Percentiles rank a stretch among this genome's conserved stretches.
Conservation (phyloP, 2,329 filamentous ascomycete genomes). For the Plenodomus lindquistii region DNA sequence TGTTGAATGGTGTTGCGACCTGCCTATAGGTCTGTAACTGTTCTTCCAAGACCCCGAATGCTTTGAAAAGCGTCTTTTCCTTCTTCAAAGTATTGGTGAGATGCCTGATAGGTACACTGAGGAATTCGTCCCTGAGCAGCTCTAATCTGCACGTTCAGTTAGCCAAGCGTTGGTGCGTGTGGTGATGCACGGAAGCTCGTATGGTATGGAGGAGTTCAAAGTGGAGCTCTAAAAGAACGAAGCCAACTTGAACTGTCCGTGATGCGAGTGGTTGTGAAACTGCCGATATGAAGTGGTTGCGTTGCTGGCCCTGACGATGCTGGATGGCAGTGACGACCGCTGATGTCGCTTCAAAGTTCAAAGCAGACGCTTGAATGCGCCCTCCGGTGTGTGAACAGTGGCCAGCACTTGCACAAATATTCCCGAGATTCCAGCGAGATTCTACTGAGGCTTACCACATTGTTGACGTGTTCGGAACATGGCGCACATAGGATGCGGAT, state of each 20-base stretch:
- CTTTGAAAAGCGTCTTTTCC: slow-evolving; percentile 44
- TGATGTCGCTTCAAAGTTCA: slow-evolving; percentile 4
- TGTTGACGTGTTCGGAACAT: neutral
- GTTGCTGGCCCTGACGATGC: neutral
- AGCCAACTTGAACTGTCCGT: neutral
- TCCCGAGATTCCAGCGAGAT: neutral
- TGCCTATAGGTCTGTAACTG: slow-evolving; percentile 29
- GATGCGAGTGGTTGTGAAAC: neutral
- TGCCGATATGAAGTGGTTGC: neutral
- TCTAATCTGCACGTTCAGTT: slow-evolving; percentile 24
- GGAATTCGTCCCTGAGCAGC: slow-evolving; percentile 50
- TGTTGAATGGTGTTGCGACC: slow-evolving; percentile 18
- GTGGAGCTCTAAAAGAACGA: neutral
- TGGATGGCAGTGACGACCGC: neutral
- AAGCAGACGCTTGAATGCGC: slow-evolving; percentile 8
- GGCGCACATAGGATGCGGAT: too few relatives aligned
- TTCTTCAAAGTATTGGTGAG: slow-evolving; percentile 37
- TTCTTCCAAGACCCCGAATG: slow-evolving; percentile 40
- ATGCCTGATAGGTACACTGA: slow-evolving; percentile 40
- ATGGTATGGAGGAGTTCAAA: neutral
- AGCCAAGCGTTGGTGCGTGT: slow-evolving; percentile 3
- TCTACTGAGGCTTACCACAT: neutral
- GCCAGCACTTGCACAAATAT: neutral
- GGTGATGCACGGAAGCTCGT: neutral
- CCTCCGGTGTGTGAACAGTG: neutral